Evolutionary conservation across 2,329 filamentous ascomycete species (phyloP).

Genomic region (Colletotrichum theobromicola): DNA sequence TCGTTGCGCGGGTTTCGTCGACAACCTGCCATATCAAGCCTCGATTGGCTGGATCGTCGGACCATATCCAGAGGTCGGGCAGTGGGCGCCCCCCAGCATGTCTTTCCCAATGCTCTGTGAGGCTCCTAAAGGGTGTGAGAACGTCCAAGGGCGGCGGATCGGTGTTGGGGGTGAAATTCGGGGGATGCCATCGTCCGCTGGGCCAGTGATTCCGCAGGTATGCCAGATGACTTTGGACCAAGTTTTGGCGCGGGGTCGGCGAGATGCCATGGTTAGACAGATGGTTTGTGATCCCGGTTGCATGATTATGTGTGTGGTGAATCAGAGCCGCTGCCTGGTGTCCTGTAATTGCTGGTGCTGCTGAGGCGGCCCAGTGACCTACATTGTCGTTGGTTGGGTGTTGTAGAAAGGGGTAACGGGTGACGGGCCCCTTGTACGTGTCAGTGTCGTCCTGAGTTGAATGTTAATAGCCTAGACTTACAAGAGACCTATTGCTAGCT

Average conservation of each 20-base stretch:
- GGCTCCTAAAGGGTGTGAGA: background rate
- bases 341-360: background rate
- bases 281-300: background rate
- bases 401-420: background rate
- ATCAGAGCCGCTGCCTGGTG: background rate
- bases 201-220: background rate
- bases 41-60: background rate
- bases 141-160: background rate
- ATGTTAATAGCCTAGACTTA: background rate
- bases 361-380: background rate
- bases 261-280: background rate
- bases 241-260: background rate
- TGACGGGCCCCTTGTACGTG: background rate
- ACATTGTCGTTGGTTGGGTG: background rate
- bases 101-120: background rate
- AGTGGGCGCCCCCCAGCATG: background rate
- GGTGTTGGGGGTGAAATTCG: background rate
- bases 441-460: background rate
- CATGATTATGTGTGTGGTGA: background rate
- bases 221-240: background rate
- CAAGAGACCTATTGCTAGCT: background rate
- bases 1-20: background rate
- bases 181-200: background rate
- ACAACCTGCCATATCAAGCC: background rate
- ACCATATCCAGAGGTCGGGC: background rate